Percentiles rank a stretch among this genome's conserved stretches.
phyloP scores from a whole-genome alignment of 495 filamentous ascomycete genomes.

The Lasiosphaeria hispida region DNA sequence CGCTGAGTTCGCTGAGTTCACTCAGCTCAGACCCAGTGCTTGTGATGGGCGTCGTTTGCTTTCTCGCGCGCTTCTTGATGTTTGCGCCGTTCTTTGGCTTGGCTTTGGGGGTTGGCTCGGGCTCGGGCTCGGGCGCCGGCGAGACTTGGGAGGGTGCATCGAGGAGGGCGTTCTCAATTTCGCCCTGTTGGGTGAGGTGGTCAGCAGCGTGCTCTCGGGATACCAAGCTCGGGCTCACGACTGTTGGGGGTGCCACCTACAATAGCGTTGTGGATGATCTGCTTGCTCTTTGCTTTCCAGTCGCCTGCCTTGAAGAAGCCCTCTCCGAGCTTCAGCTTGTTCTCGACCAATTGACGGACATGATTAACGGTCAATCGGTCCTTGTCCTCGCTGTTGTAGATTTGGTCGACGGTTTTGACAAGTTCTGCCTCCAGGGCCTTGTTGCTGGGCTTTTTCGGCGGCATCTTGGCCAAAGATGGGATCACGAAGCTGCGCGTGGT shows the following conservation, averaged over 20 bases:
- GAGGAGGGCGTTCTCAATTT: background rate
- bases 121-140: conserved; percentile 23
- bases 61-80: conserved; percentile 8
- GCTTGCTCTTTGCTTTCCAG: conserved; percentile 82
- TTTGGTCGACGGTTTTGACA: conserved; percentile 54
- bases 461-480: background rate
- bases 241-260: conserved; percentile 55
- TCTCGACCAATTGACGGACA: conserved; percentile 65
- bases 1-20: conserved; percentile 15
- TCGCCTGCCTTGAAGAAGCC: conserved; percentile 66
- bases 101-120: conserved; percentile 13
- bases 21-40: conserved; percentile 21
- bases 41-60: conserved; percentile 16
- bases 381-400: conserved; percentile 56
- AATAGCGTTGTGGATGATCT: conserved; percentile 65
- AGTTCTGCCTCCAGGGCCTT: conserved; percentile 39
- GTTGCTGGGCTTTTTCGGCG: background rate
- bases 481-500: too few relatives aligned
- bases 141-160: background rate
- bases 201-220: background rate
- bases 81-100: background rate
- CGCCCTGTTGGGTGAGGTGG: background rate
- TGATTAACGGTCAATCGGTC: conserved; percentile 74
- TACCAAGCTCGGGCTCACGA: background rate
- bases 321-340: conserved; percentile 59